phyloP scores from a whole-genome alignment of 2,329 filamentous ascomycete species.

The Juglanconis oblonga region DNA sequence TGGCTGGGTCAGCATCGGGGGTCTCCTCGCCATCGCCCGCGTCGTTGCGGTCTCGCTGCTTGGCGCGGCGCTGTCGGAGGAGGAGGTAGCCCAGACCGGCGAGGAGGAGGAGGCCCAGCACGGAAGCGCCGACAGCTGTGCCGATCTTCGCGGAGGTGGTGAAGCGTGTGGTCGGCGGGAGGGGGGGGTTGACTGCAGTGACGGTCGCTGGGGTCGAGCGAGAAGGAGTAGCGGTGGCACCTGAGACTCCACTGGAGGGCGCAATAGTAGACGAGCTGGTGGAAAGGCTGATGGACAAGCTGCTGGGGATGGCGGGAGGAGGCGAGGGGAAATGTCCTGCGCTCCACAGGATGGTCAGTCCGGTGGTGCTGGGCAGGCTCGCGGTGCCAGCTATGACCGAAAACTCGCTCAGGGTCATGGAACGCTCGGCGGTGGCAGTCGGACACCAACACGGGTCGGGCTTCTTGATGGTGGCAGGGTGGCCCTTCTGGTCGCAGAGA shows the following conservation, averaged over 20 bases:
- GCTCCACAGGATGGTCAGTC: conserved; percentile 25
- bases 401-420: conserved; percentile 23
- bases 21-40: not conserved
- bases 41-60: not conserved
- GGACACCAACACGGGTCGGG: conserved; percentile 31
- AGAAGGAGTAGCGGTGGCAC: not conserved
- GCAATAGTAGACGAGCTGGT: not conserved
- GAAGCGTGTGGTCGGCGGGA: conserved; percentile 13
- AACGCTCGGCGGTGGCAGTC: conserved; percentile 21
- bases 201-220: conserved; percentile 1
- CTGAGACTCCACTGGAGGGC: not conserved
- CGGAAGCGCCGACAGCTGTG: conserved; percentile 22
- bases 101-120: conserved; percentile 21
- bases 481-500: conserved; percentile 27
- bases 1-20: not conserved
- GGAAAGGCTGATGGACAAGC: not conserved
- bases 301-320: not conserved
- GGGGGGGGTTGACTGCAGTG: not conserved
- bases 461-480: conserved; percentile 20
- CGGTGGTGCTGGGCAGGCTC: conserved; percentile 24
- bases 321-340: conserved; percentile 13
- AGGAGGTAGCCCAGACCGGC: conserved; percentile 21
- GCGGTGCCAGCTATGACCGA: conserved; percentile 26
- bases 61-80: conserved; percentile 17
- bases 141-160: conserved; percentile 25